Conservation (phyloP, 305 asterid species). For the Solanum hybrid region DNA sequence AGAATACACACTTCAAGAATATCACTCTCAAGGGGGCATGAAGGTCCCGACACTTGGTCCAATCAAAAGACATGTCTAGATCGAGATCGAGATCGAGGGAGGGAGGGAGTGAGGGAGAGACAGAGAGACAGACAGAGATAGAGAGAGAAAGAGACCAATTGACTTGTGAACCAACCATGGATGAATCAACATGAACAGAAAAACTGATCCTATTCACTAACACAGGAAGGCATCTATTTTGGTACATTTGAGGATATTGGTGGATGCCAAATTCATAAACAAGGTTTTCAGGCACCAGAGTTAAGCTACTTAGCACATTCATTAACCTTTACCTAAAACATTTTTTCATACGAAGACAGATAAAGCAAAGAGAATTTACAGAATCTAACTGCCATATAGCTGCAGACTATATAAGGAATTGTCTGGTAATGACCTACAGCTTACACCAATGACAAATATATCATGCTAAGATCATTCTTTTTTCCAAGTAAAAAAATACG, state of each 20-base stretch:
- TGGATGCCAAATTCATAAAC: background rate
- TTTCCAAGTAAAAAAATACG: background rate
- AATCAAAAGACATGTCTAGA: background rate
- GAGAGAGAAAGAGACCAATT: background rate
- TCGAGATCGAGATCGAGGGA: background rate
- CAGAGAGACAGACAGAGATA: no score
- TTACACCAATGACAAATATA: background rate
- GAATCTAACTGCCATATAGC: background rate
- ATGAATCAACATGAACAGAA: background rate
- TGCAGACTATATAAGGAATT: background rate
- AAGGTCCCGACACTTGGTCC: background rate
- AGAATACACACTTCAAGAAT: background rate
- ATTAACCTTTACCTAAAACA: background rate
- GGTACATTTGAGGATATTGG: background rate
- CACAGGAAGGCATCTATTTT: background rate
- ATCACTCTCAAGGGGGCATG: background rate
- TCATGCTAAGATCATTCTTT: background rate
- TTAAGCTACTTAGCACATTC: background rate
- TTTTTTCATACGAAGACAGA: background rate
- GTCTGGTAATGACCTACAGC: background rate
- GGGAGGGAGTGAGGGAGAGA: background rate
- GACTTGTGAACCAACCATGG: constrained; percentile 1
- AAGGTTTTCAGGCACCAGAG: background rate
- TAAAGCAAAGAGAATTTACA: background rate
- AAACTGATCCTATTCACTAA: background rate